Evolutionary conservation across 768 basidiomycete species (phyloP), one percentile per base, ranked within the genome.

Genomic region (Termitomyces sp.): DNA sequence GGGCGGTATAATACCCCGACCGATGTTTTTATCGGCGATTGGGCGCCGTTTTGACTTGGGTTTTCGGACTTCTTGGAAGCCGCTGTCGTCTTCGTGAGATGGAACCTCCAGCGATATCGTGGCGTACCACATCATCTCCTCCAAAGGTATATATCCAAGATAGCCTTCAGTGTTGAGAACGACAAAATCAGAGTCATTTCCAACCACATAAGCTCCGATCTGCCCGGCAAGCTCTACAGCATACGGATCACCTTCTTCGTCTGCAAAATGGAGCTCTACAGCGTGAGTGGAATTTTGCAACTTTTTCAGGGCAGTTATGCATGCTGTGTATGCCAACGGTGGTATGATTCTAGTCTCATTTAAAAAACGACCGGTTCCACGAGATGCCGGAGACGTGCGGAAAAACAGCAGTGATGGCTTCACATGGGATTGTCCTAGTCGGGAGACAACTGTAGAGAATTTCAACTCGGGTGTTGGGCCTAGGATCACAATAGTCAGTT

Each of bases 181-280:
- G 49, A 89, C 84, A 61, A 89, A 94, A 69, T 94, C 92, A 2
- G 91, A 93, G 74, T 94, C 92, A 59, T 79, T 85, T 24, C 87
- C 89, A 0, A 85, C 78, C 46, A 94, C 89, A 62, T 87, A 93
- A 34, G 83, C 92, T 9, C 81, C 78, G 12, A 92, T 71, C 48
- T 82, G 79, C 14, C 84, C 91, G 10, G 92, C 92, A 8, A 94
- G 77, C 63, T 91, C 91, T 6, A 93, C 91, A n/a, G 88, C 85
- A 64, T 84, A 91, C 3, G 89, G 88, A 69, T 93, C 91, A 10
- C 83, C 89, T 69, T 93, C 91, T 70, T 86, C 86, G 63, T 93
- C 90, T 6, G 91, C 90, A 60, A 87, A 86, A 68, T 88, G 83
- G 7, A 91, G 63, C 40, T 84, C 74, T 20, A 91, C 66, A 5